Percentiles rank a stretch among this genome's conserved stretches.
These are phyloP conservation scores for Escallonia rubra DNA, from an alignment of 129 eudicot genomes.

Conservation along the genomic window DNA sequence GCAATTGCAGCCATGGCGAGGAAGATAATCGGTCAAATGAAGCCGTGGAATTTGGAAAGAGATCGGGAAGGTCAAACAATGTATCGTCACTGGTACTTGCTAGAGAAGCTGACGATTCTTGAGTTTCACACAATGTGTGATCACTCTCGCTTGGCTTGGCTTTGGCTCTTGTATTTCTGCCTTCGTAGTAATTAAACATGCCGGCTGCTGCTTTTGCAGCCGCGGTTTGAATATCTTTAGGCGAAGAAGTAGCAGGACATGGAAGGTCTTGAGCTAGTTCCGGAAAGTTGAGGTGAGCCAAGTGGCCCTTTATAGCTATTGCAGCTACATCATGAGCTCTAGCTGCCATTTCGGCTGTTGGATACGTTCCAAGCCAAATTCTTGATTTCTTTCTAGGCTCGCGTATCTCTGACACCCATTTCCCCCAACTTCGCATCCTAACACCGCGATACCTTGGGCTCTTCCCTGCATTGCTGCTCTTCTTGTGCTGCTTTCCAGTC, in stretches of 20 bases:
- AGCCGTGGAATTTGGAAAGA: neutral
- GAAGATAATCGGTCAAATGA: neutral
- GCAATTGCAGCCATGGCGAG: neutral
- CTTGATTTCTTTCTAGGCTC: slow-evolving; percentile 5
- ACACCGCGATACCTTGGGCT: slow-evolving; percentile 1
- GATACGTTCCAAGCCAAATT: slow-evolving; percentile 4
- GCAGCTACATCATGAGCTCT: slow-evolving; percentile 15
- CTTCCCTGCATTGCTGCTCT: neutral
- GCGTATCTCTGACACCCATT: slow-evolving; percentile 8
- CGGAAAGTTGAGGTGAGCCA: slow-evolving; percentile 31
- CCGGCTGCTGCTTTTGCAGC: slow-evolving; percentile 21
- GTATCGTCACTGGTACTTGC: neutral
- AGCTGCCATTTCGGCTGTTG: neutral
- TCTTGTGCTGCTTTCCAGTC: no score
- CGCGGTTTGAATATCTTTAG: slow-evolving; percentile 32
- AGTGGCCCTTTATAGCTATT: slow-evolving; percentile 21
- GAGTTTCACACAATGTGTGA: no score
- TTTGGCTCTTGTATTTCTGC: neutral
- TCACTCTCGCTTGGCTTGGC: neutral
- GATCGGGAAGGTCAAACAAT: slow-evolving; percentile 7
- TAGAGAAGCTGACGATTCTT: neutral
- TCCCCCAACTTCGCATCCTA: neutral
- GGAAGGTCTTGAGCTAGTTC: slow-evolving; percentile 15
- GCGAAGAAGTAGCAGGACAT: slow-evolving; percentile 21
- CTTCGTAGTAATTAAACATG: no score